Base-by-base conservation (phyloP, 2,329 filamentous ascomycete genomes). In the Cryphonectria carpinicola region DNA sequence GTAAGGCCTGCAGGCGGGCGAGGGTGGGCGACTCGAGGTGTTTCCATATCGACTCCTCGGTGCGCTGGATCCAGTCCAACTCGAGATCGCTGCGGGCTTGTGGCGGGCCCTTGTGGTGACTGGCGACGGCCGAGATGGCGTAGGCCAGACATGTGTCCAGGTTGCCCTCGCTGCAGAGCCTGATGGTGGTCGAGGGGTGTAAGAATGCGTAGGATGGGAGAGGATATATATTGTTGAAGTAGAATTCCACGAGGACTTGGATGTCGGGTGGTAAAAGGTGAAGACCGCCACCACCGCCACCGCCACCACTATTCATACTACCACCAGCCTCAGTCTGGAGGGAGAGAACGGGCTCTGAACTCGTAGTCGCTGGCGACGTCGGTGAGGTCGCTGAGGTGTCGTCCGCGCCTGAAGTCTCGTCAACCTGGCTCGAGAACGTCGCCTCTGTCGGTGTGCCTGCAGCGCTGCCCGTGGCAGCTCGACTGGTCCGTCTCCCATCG, bases 1-100 rank as follows among this genome's bases (percentile, higher is more conserved):
- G 77, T 14, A 85, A 78, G 13, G 83, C 82, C 72, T 85, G 83
- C 62, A 73, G 75, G 10, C 68, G 73, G 6, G 73, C 67, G 28
- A 78, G 72, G 2, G 74, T 74, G 2, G 76, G 75, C 10, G 71
- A 70, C 68, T 76, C 74, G 32, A 76, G 69, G n/a, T 74, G 60
- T 46, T 65, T 66, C 74, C 74, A 74, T 25, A 77, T 72, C n/a
- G 70, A 58, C 10, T 72, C 67, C 46, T 73, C 72, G 0, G 70
- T 68, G 8, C 67, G 39, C 32, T 70, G 61, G 22, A 68, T 66
- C 72, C 72, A 73, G 17, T 41, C 46, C 19, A 56, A 32, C 46
- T 66, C 65, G 10, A 64, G 32, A n/a, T 68, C 61, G 39, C 69
- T 49, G n/a, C 49, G 66, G 17, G 64, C 35, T 19, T 66, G 70